A percentile compares a stretch with the other conserved stretches of the same genome.
Conservation (phyloP, 805 yeast species). For the Starmerella apicola region DNA sequence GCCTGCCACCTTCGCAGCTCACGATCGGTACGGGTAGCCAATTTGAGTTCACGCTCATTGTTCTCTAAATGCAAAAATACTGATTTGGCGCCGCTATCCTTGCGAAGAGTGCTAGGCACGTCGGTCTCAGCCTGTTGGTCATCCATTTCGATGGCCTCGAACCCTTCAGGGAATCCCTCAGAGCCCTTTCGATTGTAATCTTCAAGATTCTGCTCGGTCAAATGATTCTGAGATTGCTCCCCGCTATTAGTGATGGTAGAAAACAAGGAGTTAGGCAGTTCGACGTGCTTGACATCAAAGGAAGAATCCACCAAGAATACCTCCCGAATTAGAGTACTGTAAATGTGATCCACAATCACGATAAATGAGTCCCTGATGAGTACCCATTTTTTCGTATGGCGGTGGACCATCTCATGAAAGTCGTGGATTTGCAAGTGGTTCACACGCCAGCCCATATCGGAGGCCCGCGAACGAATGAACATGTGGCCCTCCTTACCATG, state of each 20-base stretch:
- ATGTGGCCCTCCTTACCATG: constrained; percentile 84
- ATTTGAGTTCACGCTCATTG: constrained; percentile 33
- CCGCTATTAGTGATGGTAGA: constrained; percentile 13
- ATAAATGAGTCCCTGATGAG: constrained; percentile 74
- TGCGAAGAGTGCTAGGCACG: constrained; percentile 1
- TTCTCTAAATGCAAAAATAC: constrained; percentile 25
- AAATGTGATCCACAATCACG: constrained; percentile 72
- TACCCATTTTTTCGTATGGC: constrained; percentile 90
- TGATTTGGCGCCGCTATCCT: constrained; percentile 11
- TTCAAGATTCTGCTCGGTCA: neutral
- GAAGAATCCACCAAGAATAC: constrained; percentile 76
- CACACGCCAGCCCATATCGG: constrained; percentile 90
- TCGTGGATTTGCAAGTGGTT: constrained; percentile 74
- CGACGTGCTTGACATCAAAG: constrained; percentile 39
- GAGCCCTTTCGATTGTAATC: neutral
- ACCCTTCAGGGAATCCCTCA: no score
- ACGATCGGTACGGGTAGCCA: constrained; percentile 62
- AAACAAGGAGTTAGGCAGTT: neutral
- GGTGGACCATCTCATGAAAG: constrained; percentile 70
- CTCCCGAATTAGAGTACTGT: constrained; percentile 78
- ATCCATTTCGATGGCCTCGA: neutral
- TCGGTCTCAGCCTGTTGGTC: neutral
- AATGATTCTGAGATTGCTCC: constrained; percentile 8
- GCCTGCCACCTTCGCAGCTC: constrained; percentile 71
- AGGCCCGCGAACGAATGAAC: constrained; percentile 69